Conservation (phyloP, 139 green algal genomes). For the Micromonas pusilla region DNA sequence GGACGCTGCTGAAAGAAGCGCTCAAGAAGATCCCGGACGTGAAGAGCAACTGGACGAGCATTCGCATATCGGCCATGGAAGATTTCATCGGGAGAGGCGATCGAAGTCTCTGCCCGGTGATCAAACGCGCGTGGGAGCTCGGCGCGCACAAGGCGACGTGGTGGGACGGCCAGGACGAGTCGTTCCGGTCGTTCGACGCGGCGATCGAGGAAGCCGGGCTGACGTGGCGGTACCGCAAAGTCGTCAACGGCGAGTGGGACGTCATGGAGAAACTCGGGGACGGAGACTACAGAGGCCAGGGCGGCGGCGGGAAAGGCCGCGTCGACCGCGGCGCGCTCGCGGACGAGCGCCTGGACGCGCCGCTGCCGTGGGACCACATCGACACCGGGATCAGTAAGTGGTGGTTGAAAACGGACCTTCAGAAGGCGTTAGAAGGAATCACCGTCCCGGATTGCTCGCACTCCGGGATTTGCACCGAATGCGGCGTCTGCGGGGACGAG, state of each 20-base stretch:
- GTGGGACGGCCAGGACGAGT: slow-evolving; percentile 44
- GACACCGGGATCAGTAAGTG: slow-evolving; percentile 60
- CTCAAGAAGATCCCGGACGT: slow-evolving; percentile 48
- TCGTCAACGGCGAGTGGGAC: slow-evolving; percentile 59
- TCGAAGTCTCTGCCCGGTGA: slow-evolving; percentile 38
- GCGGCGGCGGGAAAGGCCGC: slow-evolving; percentile 56
- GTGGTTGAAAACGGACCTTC: slow-evolving; percentile 70
- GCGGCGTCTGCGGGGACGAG: slow-evolving; percentile 64
- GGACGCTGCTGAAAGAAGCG: slow-evolving; percentile 49
- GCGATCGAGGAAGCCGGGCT: slow-evolving; percentile 61
- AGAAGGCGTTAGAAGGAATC: slow-evolving; percentile 57
- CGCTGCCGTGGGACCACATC: slow-evolving; percentile 68
- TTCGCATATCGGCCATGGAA: slow-evolving; percentile 61
- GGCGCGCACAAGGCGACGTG: slow-evolving; percentile 64
- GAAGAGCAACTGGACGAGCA: slow-evolving; percentile 58
- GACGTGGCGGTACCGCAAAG: slow-evolving; percentile 54
- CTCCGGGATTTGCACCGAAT: slow-evolving; percentile 56
- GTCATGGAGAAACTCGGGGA: slow-evolving; percentile 64
- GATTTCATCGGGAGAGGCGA: slow-evolving; percentile 51
- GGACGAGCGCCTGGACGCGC: slow-evolving; percentile 55
- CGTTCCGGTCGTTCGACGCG: slow-evolving; percentile 42
- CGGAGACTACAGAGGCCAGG: slow-evolving; percentile 46
- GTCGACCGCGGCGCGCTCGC: slow-evolving; percentile 55
- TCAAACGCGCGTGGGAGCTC: slow-evolving; percentile 60
- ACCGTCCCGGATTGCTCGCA: slow-evolving; percentile 70